Conservation (phyloP, 257 asterid genomes). For the Rubia yunnanensis region DNA sequence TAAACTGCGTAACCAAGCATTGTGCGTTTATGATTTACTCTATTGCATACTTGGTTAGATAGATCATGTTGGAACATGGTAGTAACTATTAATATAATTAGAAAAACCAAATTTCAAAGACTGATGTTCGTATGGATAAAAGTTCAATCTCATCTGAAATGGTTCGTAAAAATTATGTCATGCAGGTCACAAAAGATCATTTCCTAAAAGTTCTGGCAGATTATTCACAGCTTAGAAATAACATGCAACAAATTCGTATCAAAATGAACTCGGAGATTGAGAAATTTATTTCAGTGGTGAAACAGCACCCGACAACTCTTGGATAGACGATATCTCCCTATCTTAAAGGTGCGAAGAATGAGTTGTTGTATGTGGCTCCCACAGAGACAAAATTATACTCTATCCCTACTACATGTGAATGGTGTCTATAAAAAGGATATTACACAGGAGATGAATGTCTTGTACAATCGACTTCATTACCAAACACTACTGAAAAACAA, state of each 20-base stretch:
- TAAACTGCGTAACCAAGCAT: no score
- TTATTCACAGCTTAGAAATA: constrained; percentile 12
- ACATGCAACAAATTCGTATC: neutral
- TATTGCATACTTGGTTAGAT: no score
- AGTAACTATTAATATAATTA: no score
- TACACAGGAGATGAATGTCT: neutral
- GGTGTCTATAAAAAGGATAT: constrained; percentile 17
- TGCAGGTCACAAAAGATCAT: constrained; percentile 28
- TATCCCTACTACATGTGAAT: constrained; percentile 43
- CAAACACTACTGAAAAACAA: no score
- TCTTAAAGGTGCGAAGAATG: constrained; percentile 15
- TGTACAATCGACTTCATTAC: constrained; percentile 11
- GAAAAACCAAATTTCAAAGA: no score
- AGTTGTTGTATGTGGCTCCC: constrained; percentile 46
- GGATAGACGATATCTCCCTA: constrained; percentile 51
- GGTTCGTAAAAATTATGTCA: constrained; percentile 3
- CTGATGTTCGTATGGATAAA: neutral
- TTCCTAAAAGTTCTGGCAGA: constrained; percentile 56
- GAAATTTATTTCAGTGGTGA: constrained; percentile 29
- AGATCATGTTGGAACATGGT: no score
- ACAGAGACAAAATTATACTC: constrained; percentile 35
- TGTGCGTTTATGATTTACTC: no score
- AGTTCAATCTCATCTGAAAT: constrained; percentile 22
- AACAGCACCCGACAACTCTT: constrained; percentile 41
- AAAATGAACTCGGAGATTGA: neutral